Evolutionary conservation across 257 asterid species (phyloP).

Genomic region (Plantago elongata): DNA sequence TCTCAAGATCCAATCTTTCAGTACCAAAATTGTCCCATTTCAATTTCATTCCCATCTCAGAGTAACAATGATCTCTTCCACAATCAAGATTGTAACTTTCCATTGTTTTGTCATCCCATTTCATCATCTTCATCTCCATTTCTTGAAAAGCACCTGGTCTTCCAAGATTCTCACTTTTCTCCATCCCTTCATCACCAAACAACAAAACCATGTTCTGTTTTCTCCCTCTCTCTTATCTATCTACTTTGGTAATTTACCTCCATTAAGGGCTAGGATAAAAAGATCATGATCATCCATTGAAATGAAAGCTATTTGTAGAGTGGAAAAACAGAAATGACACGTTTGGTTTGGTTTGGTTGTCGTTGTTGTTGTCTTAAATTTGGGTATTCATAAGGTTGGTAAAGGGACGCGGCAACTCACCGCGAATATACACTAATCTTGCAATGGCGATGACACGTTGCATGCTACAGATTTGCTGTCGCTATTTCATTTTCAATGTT

Average conservation of each 20-base stretch:
- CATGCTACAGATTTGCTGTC: conserved; percentile 10
- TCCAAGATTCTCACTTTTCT: background rate
- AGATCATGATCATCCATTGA: background rate
- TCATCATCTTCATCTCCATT: conserved; percentile 11
- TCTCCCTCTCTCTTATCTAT: no score
- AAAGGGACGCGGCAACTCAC: conserved; percentile 33
- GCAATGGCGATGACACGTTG: conserved; percentile 30
- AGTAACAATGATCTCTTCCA: background rate
- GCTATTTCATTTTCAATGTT: background rate
- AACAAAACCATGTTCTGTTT: conserved; percentile 19
- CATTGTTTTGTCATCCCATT: background rate
- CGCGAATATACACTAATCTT: conserved; percentile 26
- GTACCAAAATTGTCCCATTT: background rate
- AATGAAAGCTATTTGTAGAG: background rate
- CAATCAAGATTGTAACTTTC: background rate
- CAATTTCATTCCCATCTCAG: conserved; percentile 8
- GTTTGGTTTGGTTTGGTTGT: no score
- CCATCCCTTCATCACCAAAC: conserved; percentile 2
- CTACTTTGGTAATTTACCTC: background rate
- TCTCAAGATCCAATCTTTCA: background rate
- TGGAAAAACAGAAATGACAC: background rate
- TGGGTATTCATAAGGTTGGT: no score
- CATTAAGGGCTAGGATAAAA: background rate
- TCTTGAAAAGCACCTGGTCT: background rate
- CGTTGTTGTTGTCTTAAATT: no score